Evolutionary conservation across 108 stramenopile species (phyloP).

Genomic region (Stephanodiscus triporus): DNA sequence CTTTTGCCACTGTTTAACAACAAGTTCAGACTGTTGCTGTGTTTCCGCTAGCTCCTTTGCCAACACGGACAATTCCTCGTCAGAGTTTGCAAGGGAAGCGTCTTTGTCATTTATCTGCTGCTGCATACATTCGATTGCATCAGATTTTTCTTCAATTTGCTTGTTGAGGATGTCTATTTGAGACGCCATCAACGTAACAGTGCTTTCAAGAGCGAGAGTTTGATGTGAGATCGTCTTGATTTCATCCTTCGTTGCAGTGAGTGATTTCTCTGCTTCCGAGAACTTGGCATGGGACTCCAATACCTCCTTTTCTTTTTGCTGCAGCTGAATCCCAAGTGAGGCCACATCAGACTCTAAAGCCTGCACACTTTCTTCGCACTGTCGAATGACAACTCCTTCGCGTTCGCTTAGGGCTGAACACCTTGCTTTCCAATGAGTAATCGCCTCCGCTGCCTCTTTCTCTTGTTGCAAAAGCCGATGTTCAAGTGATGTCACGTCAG

Average conservation of each 20-base stretch:
- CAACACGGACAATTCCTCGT: constrained; percentile 50
- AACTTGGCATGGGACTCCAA: constrained; percentile 11
- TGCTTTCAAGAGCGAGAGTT: constrained; percentile 3
- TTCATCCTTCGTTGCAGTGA: constrained; percentile 9
- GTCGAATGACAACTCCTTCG: constrained; percentile 28
- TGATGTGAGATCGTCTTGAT: constrained; percentile 9
- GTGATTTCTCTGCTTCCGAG: constrained; percentile 14
- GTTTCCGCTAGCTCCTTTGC: constrained; percentile 48
- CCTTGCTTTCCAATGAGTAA: constrained; percentile 49
- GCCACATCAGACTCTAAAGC: constrained; percentile 23
- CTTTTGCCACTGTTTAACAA: constrained; percentile 67
- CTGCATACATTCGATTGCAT: constrained; percentile 14
- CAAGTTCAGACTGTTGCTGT: constrained; percentile 54
- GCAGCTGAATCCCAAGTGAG: constrained; percentile 28
- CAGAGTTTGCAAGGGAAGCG: constrained; percentile 34
- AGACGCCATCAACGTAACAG: constrained; percentile 4
- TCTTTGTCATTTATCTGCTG: constrained; percentile 34
- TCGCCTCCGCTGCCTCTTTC: constrained; percentile 49
- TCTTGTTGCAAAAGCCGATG: constrained; percentile 46
- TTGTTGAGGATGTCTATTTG: constrained; percentile 20
- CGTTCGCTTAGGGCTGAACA: constrained; percentile 28
- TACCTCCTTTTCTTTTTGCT: constrained; percentile 9
- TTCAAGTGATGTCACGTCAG: constrained; percentile 44
- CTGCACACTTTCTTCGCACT: constrained; percentile 51
- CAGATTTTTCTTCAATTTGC: constrained; percentile 9